Evolutionary conservation across 257 asterid genomes (phyloP).

Genomic region (Solanum bulbocastanum): DNA sequence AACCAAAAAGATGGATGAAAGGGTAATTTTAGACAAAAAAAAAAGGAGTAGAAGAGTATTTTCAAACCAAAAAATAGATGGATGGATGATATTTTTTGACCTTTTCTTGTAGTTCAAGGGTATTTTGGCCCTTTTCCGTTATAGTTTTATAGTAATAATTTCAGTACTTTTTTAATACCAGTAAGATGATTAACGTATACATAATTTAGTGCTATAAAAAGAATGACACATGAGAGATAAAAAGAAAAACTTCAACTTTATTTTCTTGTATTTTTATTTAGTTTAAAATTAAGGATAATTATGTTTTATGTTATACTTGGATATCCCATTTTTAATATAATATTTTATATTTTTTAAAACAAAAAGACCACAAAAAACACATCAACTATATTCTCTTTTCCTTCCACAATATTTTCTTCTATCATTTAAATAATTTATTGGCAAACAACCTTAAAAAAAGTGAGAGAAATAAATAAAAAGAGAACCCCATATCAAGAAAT

Average conservation of each 20-base stretch:
- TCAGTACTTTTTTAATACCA: background rate
- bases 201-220: background rate
- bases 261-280: background rate
- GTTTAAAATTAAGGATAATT: background rate
- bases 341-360: background rate
- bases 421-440: background rate
- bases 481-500: background rate
- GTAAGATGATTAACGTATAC: background rate
- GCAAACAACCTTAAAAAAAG: background rate
- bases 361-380: background rate
- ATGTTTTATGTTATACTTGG: background rate
- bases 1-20: no score
- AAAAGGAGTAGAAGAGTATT: no score
- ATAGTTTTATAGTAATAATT: background rate
- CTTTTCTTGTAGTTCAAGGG: no score
- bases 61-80: no score
- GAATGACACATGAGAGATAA: background rate
- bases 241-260: no score
- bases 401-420: background rate
- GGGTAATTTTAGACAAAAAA: no score
- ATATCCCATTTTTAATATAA: background rate
- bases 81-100: no score
- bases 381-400: background rate
- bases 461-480: background rate
- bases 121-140: no score